Percentiles rank a stretch among this genome's conserved stretches.
These are phyloP conservation scores for Verticillium isaacii DNA, from an alignment of 2,329 filamentous ascomycete genomes.

Conservation along the genomic window DNA sequence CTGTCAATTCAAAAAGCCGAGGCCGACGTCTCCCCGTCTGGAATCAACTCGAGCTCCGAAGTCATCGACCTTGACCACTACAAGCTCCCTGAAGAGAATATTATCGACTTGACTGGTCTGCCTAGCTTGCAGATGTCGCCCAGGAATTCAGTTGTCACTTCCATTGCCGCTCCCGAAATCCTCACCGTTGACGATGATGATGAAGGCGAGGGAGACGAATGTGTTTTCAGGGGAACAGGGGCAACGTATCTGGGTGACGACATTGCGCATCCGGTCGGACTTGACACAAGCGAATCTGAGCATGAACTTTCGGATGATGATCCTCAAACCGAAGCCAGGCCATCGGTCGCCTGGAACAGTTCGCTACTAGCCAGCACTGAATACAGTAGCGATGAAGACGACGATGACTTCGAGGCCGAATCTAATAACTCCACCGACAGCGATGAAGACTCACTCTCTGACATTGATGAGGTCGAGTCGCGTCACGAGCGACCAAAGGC, in stretches of 20 bases:
- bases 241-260: neutral
- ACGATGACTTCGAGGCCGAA: neutral
- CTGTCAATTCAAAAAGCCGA: neutral
- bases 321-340: neutral
- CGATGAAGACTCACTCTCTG: neutral
- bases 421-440: neutral
- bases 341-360: neutral
- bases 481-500: neutral
- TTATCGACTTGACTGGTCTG: neutral
- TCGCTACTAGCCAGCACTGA: neutral
- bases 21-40: neutral
- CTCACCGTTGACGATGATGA: conserved; percentile 18
- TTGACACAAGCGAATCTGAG: neutral
- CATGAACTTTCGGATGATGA: neutral
- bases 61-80: neutral
- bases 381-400: neutral
- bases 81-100: neutral
- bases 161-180: neutral
- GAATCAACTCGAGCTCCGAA: neutral
- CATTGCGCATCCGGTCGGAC: neutral
- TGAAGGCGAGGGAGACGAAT: conserved; percentile 11
- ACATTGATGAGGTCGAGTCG: neutral
- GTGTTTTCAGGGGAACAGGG: neutral
- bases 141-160: neutral
- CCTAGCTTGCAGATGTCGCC: neutral